A percentile compares a stretch with the other conserved stretches of the same genome.
These are phyloP conservation scores for Sporothrix euskadiensis DNA, from an alignment of 2,329 filamentous ascomycete genomes.

Conservation along the genomic window DNA sequence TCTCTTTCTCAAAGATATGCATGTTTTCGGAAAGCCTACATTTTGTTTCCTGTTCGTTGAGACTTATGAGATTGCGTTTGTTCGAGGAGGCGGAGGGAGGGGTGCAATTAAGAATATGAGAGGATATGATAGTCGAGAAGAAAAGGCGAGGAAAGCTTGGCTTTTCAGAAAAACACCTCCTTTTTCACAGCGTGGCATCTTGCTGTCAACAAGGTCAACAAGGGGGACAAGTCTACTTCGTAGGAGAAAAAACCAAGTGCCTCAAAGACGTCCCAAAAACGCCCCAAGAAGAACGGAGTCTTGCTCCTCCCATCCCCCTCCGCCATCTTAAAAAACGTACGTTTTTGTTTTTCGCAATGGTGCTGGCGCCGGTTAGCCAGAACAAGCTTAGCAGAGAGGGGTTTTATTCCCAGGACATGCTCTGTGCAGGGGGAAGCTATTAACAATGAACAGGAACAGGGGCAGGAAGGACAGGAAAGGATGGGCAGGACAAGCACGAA, in stretches of 20 bases:
- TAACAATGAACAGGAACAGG: not conserved
- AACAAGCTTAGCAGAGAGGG: constrained; percentile 20
- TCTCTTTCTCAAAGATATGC: not conserved
- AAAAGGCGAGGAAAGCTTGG: not conserved
- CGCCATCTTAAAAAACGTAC: constrained; percentile 17
- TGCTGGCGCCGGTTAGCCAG: not conserved
- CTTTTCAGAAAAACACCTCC: not conserved
- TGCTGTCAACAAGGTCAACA: constrained; percentile 11
- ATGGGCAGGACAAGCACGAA: not conserved
- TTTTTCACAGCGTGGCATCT: not conserved
- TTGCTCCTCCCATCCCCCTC: not conserved
- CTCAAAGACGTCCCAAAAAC: not conserved
- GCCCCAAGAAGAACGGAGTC: not conserved
- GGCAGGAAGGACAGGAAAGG: not conserved
- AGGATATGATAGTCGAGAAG: not conserved
- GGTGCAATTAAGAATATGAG: not conserved
- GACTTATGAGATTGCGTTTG: constrained; percentile 2
- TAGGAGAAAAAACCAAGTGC: not conserved
- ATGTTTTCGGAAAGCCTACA: not conserved
- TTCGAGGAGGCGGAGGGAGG: not conserved
- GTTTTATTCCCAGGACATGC: not conserved
- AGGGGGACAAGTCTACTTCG: too few species aligned
- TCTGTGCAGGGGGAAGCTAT: not conserved
- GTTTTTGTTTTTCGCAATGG: constrained; percentile 3
- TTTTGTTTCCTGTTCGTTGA: not conserved